Base-by-base conservation (phyloP, 2,329 filamentous ascomycete species). In the Verticillium nonalfalfae region DNA sequence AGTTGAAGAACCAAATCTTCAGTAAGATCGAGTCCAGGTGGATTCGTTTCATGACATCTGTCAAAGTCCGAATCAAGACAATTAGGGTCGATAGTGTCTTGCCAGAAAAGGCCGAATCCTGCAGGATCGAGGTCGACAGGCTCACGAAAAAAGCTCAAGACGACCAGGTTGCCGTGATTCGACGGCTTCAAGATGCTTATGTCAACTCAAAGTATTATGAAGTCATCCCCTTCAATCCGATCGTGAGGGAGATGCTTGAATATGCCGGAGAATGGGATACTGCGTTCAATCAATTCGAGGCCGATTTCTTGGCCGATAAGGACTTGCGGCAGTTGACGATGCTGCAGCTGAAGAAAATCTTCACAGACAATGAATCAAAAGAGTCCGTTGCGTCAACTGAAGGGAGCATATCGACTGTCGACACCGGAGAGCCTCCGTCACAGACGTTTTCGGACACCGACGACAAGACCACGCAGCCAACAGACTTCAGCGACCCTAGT, bases 181-280 rank as follows among this genome's bases (percentile, higher is more conserved):
- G 85, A 59, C 90, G 91, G 64, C 80, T 99, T 10, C 93, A 97
- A 72, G 88, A 93, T 38, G 91, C 91, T 64, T 99, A 99, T 71
- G 93, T 95, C 78, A 88, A 88, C 65, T 97, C 93, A 2, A 93
- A 92, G 71, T 98, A 98, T 72, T 99, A 97, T 78, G 95, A 99
- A 74, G 89, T 97, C 60, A 93, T 98, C 58, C 95, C 96, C 0
- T 83, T 99, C 65, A 99, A 98, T 68, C 84, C 89, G 61, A 90
- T 94, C 7, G 85, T 97, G 58, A 88, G 94, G 66, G 90, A 91
- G 61, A 95, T 97, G 80, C 88, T 98, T 66, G 93, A 97, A 71
- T 96, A 91, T 68, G 93, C 94, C 4, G 88, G 93, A 21, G 91
- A 93, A 66, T 99, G 95, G 95, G 96, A 99, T 70, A 87, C 89